Evolutionary conservation across 108 stramenopile species (phyloP).

Genomic region (Cyclotella sp.): DNA sequence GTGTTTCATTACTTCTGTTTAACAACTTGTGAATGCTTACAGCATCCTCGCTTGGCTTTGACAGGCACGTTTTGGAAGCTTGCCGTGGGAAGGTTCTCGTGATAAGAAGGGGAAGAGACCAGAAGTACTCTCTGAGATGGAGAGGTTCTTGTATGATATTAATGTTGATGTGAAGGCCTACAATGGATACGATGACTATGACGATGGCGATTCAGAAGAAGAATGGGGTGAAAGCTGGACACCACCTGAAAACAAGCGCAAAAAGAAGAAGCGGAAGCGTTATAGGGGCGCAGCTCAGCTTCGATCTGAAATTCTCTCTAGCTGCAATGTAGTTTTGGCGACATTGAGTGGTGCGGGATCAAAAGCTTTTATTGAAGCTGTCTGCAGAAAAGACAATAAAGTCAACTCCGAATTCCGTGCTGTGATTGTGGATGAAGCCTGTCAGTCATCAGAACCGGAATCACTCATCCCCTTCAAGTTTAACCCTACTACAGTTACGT

Average conservation of each 20-base stretch:
- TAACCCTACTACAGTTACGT: slow-evolving; percentile 51
- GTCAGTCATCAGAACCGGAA: slow-evolving; percentile 84
- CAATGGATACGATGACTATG: slow-evolving; percentile 25
- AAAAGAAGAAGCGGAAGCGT: slow-evolving; percentile 37
- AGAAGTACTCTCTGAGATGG: slow-evolving; percentile 41
- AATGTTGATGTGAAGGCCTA: slow-evolving; percentile 49
- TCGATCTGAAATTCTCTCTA: slow-evolving; percentile 47
- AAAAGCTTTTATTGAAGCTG: slow-evolving; percentile 60
- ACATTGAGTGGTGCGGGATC: slow-evolving; percentile 63
- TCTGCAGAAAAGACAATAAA: slow-evolving; percentile 42
- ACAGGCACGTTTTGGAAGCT: slow-evolving; percentile 43
- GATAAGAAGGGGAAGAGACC: slow-evolving; percentile 30
- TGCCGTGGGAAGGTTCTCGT: slow-evolving; percentile 48
- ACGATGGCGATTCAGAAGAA: slow-evolving; percentile 29
- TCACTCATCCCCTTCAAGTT: slow-evolving; percentile 83
- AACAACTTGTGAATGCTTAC: too few relatives aligned
- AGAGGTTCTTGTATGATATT: slow-evolving; percentile 47
- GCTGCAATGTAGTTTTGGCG: slow-evolving; percentile 52
- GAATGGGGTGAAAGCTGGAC: slow-evolving; percentile 25
- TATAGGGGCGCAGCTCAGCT: slow-evolving; percentile 20
- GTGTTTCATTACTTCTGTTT: not conserved
- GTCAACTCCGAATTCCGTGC: slow-evolving; percentile 73
- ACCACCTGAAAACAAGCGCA: slow-evolving; percentile 21
- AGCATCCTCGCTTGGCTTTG: not conserved
- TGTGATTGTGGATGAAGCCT: slow-evolving; percentile 92